Conservation (phyloP, 768 basidiomycete species). For the Piloderma croceum region DNA sequence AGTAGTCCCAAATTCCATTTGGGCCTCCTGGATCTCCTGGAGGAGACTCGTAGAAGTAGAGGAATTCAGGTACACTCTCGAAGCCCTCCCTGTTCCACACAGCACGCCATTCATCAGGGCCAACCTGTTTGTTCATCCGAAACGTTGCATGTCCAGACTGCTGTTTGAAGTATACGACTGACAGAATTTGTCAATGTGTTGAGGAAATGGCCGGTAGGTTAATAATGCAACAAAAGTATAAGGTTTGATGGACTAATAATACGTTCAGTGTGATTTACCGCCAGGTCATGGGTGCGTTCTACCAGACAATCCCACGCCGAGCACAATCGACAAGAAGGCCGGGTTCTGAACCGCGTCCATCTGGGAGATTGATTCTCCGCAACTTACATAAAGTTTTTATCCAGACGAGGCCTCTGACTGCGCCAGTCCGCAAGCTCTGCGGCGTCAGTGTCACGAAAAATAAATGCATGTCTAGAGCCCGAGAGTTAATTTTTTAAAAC, state of each 20-base stretch:
- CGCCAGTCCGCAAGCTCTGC: constrained; percentile 5
- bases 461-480: constrained; percentile 7
- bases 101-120: constrained; percentile 1
- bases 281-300: background rate
- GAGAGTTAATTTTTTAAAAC: too few species aligned
- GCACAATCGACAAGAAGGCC: constrained; percentile 8
- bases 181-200: background rate
- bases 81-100: constrained; percentile 7
- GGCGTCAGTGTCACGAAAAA: background rate
- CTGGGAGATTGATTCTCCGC: constrained; percentile 5
- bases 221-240: constrained; percentile 5
- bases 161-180: constrained; percentile 12
- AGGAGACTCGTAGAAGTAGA: constrained; percentile 10
- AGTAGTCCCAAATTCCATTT: constrained; percentile 10
- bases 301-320: constrained; percentile 6
- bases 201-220: background rate
- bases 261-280: constrained; percentile 2
- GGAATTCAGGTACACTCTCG: constrained; percentile 1
- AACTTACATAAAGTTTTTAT: constrained; percentile 6
- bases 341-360: too few species aligned
- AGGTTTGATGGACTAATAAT: constrained; percentile 2
- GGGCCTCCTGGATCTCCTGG: constrained; percentile 10
- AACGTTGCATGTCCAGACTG: constrained; percentile 8
- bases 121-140: constrained; percentile 5
- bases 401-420: constrained; percentile 5